Evolutionary conservation across 2,329 filamentous ascomycete species (phyloP), one percentile per base, ranked within the genome.

Genomic region (Diaporthe vexans): DNA sequence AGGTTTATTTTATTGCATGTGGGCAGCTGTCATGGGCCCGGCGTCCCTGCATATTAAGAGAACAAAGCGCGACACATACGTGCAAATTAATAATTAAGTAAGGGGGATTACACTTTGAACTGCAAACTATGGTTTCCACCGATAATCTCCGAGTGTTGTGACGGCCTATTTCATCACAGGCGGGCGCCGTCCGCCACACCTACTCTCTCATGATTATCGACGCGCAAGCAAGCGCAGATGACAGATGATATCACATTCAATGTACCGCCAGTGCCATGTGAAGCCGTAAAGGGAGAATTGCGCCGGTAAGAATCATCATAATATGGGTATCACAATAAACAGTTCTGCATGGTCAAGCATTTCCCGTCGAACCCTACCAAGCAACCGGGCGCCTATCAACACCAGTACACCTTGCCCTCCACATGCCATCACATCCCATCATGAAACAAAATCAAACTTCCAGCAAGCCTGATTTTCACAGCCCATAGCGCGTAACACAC

Each of bases 401-500:
- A 48, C 43, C 35, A 10, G 26, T 24, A 33, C 51, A 24, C 11
- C 46, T 35, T n/a, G 13, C 33, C 33, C 7, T 33, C 5, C 35
- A n/a, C 26, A 56, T 33, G 4, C 37, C 15, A n/a, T 19, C 24
- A 15, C 8, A 33, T 6, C 46, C 21, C 40, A 13, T 43, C 37
- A 26, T 51, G 24, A 37, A 26, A 8, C 57, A 71, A 13, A 71
- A 48, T 29, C 33, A 37, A 46, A 54, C 61, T 3, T 35, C 17
- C 13, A 4, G 17, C 24, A 24, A 46, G 24, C 51, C 26, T 54
- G 37, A 52, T 21, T n/a, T 11, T 80, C 77, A 87, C 43, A 86
- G 58, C 46, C 91, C 91, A 79, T 92, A 93, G 79, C 92, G 86
- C 74, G 91, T 89, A 76, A 94, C 88, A 78, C 92, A 93, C 78